Conservation (phyloP, 2,329 filamentous ascomycete species). For the Phyllosticta paracitricarpa region DNA sequence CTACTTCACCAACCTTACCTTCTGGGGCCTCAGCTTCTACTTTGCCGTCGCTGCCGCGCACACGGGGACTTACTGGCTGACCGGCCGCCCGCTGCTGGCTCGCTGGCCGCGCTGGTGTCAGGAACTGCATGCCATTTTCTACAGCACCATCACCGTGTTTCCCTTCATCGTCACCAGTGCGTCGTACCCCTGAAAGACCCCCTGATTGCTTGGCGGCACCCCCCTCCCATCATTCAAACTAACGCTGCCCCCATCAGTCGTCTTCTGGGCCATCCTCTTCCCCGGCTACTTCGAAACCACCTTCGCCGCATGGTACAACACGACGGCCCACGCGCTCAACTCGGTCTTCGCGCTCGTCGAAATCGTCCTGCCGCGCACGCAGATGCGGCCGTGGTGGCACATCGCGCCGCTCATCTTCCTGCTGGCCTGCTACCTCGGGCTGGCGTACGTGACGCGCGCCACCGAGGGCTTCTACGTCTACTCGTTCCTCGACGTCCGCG, state of each 20-base stretch:
- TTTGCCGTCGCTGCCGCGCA: conserved; percentile 58
- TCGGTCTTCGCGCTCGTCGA: conserved; percentile 65
- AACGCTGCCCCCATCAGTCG: conserved; percentile 15
- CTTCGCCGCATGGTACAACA: conserved; percentile 44
- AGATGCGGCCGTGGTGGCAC: conserved; percentile 53
- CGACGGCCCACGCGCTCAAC: conserved; percentile 69
- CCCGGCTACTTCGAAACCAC: conserved; percentile 22
- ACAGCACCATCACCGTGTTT: conserved; percentile 33
- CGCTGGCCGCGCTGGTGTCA: conserved; percentile 29
- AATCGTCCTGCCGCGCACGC: conserved; percentile 57
- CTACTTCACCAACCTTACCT: conserved; percentile 74
- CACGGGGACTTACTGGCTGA: conserved; percentile 52
- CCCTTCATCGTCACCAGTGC: conserved; percentile 36
- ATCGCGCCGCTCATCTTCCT: conserved; percentile 59
- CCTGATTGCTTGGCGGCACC: background rate
- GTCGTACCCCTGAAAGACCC: conserved; percentile 11
- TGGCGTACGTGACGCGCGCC: conserved; percentile 64
- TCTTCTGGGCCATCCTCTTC: conserved; percentile 34
- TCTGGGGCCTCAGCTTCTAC: conserved; percentile 78
- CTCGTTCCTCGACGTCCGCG: conserved; percentile 56
- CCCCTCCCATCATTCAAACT: background rate
- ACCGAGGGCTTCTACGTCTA: conserved; percentile 70
- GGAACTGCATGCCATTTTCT: conserved; percentile 31
- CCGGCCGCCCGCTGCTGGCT: conserved; percentile 26
- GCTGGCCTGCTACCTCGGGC: conserved; percentile 58